Evolutionary conservation across 345 rosid species (phyloP).

Genomic region (Mangifera indica): DNA sequence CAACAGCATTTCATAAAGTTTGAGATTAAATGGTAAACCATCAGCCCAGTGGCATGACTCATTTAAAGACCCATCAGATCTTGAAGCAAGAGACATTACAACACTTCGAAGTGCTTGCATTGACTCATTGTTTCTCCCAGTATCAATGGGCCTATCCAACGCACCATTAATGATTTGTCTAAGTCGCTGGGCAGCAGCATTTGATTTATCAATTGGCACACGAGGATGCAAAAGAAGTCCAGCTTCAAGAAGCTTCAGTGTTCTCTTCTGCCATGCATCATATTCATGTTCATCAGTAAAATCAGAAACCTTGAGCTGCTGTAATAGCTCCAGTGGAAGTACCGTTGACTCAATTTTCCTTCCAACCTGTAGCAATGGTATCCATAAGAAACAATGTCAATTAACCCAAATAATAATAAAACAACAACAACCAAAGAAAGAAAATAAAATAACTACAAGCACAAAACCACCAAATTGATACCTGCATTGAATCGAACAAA

Average conservation of each 20-base stretch:
- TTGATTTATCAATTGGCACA: constrained; percentile 71
- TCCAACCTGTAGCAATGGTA: constrained; percentile 58
- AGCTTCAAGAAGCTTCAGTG: constrained; percentile 78
- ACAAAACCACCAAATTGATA: constrained; percentile 1
- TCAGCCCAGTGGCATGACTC: constrained; percentile 98
- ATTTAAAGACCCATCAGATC: constrained; percentile 79
- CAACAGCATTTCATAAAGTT: constrained; percentile 80
- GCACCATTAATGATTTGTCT: constrained; percentile 74
- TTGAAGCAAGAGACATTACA: constrained; percentile 72
- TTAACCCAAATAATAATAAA: not conserved
- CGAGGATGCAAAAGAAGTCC: constrained; percentile 88
- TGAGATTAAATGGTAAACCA: constrained; percentile 83
- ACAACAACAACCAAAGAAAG: not conserved
- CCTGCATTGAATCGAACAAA: not conserved
- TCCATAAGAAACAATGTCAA: not conserved
- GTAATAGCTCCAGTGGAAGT: constrained; percentile 86
- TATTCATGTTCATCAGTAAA: constrained; percentile 84
- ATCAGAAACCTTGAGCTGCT: constrained; percentile 88
- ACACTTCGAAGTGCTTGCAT: constrained; percentile 93
- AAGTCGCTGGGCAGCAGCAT: constrained; percentile 56
- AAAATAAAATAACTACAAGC: constrained; percentile 6
- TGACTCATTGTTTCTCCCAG: constrained; percentile 88
- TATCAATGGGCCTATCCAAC: constrained; percentile 72
- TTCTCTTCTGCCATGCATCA: constrained; percentile 85
- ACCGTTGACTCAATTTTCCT: constrained; percentile 82